Evolutionary conservation across 2,329 filamentous ascomycete genomes (phyloP).

Genomic region (Neofusicoccum parvum): DNA sequence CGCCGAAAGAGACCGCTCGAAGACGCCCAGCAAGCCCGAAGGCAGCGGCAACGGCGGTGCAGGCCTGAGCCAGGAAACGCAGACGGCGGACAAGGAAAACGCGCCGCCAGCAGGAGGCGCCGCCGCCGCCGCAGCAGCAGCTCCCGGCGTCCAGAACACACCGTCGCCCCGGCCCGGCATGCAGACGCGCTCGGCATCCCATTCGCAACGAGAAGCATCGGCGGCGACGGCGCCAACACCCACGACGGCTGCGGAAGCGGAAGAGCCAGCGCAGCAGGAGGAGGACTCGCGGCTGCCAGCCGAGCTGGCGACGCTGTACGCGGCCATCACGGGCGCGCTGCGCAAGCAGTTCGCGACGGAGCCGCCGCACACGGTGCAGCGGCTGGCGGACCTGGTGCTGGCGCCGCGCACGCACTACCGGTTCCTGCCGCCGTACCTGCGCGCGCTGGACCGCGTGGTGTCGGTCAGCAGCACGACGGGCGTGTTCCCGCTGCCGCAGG

Average conservation of each 20-base stretch:
- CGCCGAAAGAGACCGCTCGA: slow-evolving; percentile 41
- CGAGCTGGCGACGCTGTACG: slow-evolving; percentile 36
- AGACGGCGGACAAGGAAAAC: slow-evolving; percentile 72
- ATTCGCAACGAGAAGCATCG: not conserved
- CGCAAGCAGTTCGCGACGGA: slow-evolving; percentile 67
- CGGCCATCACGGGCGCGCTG: slow-evolving; percentile 54
- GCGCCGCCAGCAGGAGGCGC: slow-evolving; percentile 46
- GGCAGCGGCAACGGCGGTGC: slow-evolving; percentile 24
- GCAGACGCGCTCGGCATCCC: slow-evolving; percentile 45
- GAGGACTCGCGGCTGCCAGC: slow-evolving; percentile 29
- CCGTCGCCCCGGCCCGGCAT: slow-evolving; percentile 41
- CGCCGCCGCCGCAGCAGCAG: not conserved
- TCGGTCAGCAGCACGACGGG: slow-evolving; percentile 83
- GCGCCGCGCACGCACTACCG: slow-evolving; percentile 77
- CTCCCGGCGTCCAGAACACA: not conserved
- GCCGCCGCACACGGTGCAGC: slow-evolving; percentile 91
- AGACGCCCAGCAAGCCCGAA: slow-evolving; percentile 26
- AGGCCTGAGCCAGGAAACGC: slow-evolving; percentile 46
- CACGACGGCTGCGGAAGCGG: not conserved
- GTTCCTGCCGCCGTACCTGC: slow-evolving; percentile 79
- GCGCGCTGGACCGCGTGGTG: slow-evolving; percentile 86
- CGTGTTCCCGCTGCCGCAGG: slow-evolving; percentile 78
- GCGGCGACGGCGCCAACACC: not conserved
- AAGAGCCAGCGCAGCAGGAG: not conserved
- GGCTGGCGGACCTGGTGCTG: slow-evolving; percentile 83